Evolutionary conservation across 169 alveolate species (phyloP), one percentile per base, ranked within the genome.

Genomic region (Besnoitia besnoiti): DNA sequence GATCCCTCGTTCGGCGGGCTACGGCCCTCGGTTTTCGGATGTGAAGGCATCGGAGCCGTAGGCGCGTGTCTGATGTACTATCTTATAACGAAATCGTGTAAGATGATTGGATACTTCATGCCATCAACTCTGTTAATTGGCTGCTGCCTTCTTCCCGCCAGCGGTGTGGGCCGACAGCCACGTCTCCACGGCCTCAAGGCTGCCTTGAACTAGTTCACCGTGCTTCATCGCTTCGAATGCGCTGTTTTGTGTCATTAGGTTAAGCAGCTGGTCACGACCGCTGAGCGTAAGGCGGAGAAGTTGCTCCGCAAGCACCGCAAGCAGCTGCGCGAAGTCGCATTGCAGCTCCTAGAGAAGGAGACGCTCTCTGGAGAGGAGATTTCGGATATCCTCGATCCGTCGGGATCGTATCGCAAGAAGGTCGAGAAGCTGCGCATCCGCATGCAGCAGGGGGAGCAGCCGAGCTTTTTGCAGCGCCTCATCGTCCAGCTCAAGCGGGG

Each of bases 351-450:
- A 49, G 98, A 97, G 73, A 93, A 93, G 87, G 98, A 97, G 95
- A 97, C 98, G 21, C 91, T 97, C 40, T 93, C 97, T 14, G 98
- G 98, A n/a, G 98, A 96, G 51, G 97, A 97, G 77, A 95, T 97
- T 33, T 91, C 88, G 44, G 94, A 85, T 4, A 73, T 95, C 24
- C 76, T 95, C 30, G 95, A 93, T 47, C 96, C 95, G 0, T 90
- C 76, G 47, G 90, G 93, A 35, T 49, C 49, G 35, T 80, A 79
- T 61, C 27, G 67, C 16, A 39, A n/a, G 3, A 40, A 87, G 61
- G 67, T 87, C 21, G 85, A 87, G 35, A 59, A 55, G 27, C 85
- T 87, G 47, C 40, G 85, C 35, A 5, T 19, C 10, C 84, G 47
- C 85, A 59, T 33, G 85, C 75, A 39, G 49, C 50, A 59, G 47